Percentiles rank a stretch among this genome's conserved stretches.
These are phyloP conservation scores for Teratosphaeriaceae sp. DNA, from an alignment of 2,329 filamentous ascomycete species.

Conservation along the genomic window DNA sequence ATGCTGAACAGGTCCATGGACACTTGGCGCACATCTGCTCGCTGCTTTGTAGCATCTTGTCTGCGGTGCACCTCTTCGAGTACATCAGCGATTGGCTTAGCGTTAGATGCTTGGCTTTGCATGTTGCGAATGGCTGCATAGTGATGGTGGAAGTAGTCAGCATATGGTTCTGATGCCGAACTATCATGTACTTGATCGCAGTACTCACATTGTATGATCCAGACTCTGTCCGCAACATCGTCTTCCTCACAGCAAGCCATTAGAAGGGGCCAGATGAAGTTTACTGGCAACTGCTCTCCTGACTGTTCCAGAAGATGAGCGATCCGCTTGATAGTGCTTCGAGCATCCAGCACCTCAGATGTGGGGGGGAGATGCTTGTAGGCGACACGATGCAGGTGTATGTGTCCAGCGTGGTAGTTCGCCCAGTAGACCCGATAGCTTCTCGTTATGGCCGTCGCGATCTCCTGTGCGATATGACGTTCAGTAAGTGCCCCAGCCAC, in stretches of 20 bases:
- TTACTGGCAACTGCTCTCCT: conserved; percentile 46
- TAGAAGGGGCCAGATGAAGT: conserved; percentile 52
- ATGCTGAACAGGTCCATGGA: conserved; percentile 43
- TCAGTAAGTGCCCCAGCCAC: conserved; percentile 46
- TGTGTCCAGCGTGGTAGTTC: conserved; percentile 51
- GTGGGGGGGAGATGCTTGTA: conserved; percentile 50
- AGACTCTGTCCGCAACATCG: conserved; percentile 40
- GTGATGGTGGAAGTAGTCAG: too few species aligned
- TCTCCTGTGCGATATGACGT: conserved; percentile 42
- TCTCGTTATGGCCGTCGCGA: conserved; percentile 46
- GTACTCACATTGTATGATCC: conserved; percentile 48
- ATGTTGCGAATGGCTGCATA: conserved; percentile 42
- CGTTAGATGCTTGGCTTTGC: conserved; percentile 34
- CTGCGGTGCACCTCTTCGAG: conserved; percentile 33
- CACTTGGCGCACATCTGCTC: conserved; percentile 34
- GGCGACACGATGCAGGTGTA: conserved; percentile 52
- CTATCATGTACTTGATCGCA: too few species aligned
- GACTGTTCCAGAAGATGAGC: conserved; percentile 40
- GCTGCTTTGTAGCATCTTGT: conserved; percentile 31
- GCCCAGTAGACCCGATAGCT: conserved; percentile 51
- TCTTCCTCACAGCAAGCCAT: conserved; percentile 52
- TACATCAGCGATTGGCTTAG: conserved; percentile 34
- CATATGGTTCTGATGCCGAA: too few species aligned
- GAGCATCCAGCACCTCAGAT: conserved; percentile 42
- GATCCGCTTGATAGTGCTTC: conserved; percentile 44